Evolutionary conservation across 2,329 filamentous ascomycete species (phyloP).

Genomic region (Pestalotiopsis sp.): DNA sequence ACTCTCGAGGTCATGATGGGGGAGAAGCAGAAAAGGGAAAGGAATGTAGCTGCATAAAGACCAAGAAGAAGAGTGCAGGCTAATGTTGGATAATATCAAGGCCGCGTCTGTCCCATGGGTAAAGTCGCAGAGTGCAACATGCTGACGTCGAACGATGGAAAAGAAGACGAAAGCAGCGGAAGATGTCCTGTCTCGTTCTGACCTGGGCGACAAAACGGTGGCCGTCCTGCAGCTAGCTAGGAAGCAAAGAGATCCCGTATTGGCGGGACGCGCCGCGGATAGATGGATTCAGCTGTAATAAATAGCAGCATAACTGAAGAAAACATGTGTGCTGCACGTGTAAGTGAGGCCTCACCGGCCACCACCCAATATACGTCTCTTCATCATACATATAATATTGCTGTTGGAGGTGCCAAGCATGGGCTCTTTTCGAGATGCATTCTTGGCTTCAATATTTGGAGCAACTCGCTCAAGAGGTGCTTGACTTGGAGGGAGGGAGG

Average conservation of each 20-base stretch:
- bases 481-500: background rate
- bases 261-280: background rate
- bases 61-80: background rate
- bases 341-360: background rate
- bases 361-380: background rate
- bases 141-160: background rate
- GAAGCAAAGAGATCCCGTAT: background rate
- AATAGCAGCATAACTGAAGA: background rate
- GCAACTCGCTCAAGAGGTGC: no score
- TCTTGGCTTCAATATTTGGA: no score
- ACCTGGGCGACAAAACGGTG: background rate
- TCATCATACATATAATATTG: background rate
- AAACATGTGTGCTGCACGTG: background rate
- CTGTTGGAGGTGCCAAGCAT: background rate
- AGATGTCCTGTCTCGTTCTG: background rate
- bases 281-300: background rate
- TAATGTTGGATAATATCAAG: conserved; percentile 13
- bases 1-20: background rate
- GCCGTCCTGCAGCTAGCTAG: background rate
- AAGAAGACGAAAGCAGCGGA: background rate
- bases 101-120: conserved; percentile 3
- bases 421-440: background rate
- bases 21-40: background rate
- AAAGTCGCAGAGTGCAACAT: conserved; percentile 13
- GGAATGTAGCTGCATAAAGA: background rate